Evolutionary conservation across 371 early-diverging fungal genomes (phyloP).

Genomic region (Haplosporangium sp.): DNA sequence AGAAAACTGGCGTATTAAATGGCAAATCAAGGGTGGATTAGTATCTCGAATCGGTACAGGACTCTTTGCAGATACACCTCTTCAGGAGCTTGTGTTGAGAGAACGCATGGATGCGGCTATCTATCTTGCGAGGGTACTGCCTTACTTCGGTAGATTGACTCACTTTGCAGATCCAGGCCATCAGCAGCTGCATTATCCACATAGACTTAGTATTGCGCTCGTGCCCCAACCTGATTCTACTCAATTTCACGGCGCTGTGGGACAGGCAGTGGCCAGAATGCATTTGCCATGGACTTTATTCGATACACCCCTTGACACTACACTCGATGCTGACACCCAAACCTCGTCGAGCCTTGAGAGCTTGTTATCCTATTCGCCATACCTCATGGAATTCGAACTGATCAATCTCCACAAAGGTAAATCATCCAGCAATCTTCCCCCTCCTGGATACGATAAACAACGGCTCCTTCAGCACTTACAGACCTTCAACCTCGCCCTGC

Average conservation of each 20-base stretch:
- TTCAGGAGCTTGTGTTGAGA: too few species aligned
- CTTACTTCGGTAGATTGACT: background rate
- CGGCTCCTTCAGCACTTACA: background rate
- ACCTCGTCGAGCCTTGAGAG: background rate
- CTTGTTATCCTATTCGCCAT: background rate
- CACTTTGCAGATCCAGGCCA: background rate
- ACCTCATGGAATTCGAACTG: background rate
- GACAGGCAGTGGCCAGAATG: background rate
- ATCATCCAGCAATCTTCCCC: background rate
- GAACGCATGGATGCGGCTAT: too few species aligned
- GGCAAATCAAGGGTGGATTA: too few species aligned
- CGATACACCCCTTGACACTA: background rate
- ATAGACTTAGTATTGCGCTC: background rate
- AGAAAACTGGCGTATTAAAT: too few species aligned
- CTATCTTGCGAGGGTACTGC: background rate
- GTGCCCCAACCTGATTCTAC: background rate
- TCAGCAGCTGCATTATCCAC: background rate
- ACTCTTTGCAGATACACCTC: too few species aligned
- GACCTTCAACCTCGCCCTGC: background rate
- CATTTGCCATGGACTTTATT: background rate
- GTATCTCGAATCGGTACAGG: too few species aligned
- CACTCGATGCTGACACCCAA: background rate
- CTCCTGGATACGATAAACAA: background rate
- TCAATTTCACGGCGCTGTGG: background rate
- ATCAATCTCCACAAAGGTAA: too few species aligned